These are phyloP conservation scores for Omphalea diandra DNA, from an alignment of 441 rosid species.

Conservation along the genomic window DNA sequence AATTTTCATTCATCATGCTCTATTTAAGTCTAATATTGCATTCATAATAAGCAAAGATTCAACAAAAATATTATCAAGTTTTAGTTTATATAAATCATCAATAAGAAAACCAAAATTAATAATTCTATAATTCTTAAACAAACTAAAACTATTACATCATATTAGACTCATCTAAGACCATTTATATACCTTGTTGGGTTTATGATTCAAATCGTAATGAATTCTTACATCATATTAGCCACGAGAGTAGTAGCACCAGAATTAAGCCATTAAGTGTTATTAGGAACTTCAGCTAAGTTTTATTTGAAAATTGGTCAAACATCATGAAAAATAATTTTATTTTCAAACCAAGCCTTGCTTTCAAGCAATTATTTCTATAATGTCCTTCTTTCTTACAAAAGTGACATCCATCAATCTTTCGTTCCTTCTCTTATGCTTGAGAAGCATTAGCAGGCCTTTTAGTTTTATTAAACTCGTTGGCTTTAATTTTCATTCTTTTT, in stretches of 20 bases:
- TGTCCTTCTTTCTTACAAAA: neutral
- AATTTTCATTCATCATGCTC: neutral
- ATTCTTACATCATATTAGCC: neutral
- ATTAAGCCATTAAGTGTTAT: slow-evolving; percentile 16
- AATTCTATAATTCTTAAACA: neutral
- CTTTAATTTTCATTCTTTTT: no score
- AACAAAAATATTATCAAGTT: neutral
- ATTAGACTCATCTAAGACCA: neutral
- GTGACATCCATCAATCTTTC: no score
- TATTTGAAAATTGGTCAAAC: slow-evolving; percentile 14
- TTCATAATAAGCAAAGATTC: neutral
- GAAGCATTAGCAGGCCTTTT: no score
- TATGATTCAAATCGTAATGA: neutral
- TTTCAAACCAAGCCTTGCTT: slow-evolving; percentile 9
- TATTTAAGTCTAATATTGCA: neutral
- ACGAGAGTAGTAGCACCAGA: slow-evolving; percentile 12
- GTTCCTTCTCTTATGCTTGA: no score
- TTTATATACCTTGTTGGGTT: neutral
- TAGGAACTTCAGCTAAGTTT: slow-evolving; percentile 10
- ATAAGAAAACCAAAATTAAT: neutral
- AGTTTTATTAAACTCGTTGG: no score
- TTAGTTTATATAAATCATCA: neutral
- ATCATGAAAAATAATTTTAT: slow-evolving; percentile 8
- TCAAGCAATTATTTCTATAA: slow-evolving; percentile 1
- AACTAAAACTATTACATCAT: neutral